Conservation (phyloP, 306 rosid genomes). For the Castanospermum australe region DNA sequence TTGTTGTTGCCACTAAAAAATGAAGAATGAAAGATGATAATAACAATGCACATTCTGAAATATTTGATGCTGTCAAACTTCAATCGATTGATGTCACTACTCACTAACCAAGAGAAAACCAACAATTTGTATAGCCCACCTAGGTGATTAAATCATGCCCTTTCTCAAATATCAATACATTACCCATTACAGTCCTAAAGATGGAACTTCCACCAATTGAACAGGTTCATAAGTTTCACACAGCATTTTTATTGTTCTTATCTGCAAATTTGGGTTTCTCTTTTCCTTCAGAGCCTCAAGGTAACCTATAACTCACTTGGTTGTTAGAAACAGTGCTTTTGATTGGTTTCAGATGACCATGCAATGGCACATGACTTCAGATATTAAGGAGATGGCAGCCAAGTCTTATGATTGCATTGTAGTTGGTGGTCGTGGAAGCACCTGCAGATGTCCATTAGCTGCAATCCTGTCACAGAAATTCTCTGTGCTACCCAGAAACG, state of each 20-base stretch:
- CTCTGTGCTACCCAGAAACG: slow-evolving; percentile 70
- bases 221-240: slow-evolving; percentile 4
- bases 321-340: background rate
- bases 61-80: background rate
- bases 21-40: slow-evolving; percentile 21
- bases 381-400: slow-evolving; percentile 36
- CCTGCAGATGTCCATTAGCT: slow-evolving; percentile 43
- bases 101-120: background rate
- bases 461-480: slow-evolving; percentile 56
- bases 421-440: slow-evolving; percentile 63
- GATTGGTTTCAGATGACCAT: background rate
- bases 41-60: slow-evolving; percentile 21
- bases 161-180: background rate
- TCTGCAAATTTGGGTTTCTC: background rate
- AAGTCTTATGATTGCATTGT: slow-evolving; percentile 41
- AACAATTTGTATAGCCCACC: background rate
- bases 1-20: background rate
- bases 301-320: background rate
- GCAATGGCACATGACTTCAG: slow-evolving; percentile 38
- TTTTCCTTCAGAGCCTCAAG: slow-evolving; percentile 23
- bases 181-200: background rate
- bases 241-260: background rate
- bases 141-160: background rate
- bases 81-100: background rate
- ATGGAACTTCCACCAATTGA: slow-evolving; percentile 22